Percentiles rank a stretch among this genome's conserved stretches.
Conservation (phyloP, 352 stramenopile genomes). For the Elongisporangium undulatum region DNA sequence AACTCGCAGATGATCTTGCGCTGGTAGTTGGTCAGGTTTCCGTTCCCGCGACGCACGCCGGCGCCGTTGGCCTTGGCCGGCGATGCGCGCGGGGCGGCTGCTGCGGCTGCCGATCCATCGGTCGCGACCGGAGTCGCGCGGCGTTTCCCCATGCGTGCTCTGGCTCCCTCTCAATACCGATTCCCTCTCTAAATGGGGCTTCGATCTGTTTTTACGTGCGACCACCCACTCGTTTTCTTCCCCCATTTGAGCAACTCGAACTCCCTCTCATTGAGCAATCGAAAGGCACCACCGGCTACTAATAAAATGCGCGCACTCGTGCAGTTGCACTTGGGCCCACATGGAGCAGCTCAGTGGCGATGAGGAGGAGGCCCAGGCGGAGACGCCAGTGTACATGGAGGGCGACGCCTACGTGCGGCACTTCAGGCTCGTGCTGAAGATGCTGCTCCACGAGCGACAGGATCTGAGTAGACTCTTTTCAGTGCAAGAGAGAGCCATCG, state of each 20-base stretch:
- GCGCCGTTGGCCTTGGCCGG: constrained; percentile 4
- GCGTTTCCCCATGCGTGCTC: constrained; percentile 9
- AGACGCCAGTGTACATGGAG: background rate
- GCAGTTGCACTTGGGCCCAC: background rate
- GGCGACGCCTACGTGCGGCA: constrained; percentile 63
- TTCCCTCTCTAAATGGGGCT: constrained; percentile 3
- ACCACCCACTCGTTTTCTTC: background rate
- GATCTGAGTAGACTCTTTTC: constrained; percentile 53
- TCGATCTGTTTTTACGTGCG: background rate
- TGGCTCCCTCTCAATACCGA: background rate
- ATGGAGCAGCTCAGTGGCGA: background rate
- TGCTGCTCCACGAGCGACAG: constrained; percentile 31
- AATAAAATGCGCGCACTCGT: background rate
- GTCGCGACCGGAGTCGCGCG: background rate
- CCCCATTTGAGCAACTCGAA: background rate
- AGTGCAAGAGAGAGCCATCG: constrained; percentile 30
- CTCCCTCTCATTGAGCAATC: background rate
- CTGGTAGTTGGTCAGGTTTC: constrained; percentile 82
- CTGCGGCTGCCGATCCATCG: background rate
- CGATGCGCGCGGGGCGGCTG: background rate
- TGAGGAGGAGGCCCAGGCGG: background rate
- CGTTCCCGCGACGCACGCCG: constrained; percentile 32
- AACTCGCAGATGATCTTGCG: constrained; percentile 84
- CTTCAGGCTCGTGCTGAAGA: constrained; percentile 47
- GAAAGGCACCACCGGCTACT: background rate